Evolutionary conservation across 257 asterid genomes (phyloP).

Genomic region (Nicotiana obtusifolia): DNA sequence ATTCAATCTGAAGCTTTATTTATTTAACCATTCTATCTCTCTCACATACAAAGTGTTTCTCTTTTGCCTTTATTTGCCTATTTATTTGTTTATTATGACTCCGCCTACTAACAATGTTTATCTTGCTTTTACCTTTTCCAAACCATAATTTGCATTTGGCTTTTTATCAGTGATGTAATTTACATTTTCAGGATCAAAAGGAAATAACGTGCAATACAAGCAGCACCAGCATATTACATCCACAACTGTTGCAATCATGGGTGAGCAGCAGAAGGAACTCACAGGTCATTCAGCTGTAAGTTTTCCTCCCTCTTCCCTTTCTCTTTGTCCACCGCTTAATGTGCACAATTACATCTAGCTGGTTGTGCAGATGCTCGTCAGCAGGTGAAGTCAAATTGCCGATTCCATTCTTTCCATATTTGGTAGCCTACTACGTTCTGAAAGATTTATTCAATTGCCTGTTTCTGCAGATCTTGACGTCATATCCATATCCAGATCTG

Average conservation of each 20-base stretch:
- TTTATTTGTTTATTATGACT: not conserved
- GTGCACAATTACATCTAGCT: not conserved
- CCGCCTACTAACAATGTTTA: not conserved
- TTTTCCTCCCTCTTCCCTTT: not conserved
- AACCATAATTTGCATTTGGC: slow-evolving; percentile 9
- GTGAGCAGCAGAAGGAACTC: slow-evolving; percentile 50
- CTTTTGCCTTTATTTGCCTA: not conserved
- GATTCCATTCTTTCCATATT: not conserved
- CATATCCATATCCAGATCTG: slow-evolving; percentile 64
- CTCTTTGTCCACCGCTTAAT: not conserved
- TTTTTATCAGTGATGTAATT: slow-evolving; percentile 7
- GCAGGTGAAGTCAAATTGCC: not conserved
- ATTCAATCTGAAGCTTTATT: not conserved
- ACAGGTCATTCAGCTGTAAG: slow-evolving; percentile 79
- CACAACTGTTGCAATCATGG: slow-evolving; percentile 9
- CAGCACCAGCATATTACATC: slow-evolving; percentile 26
- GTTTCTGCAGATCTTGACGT: slow-evolving; percentile 54
- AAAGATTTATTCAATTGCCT: slow-evolving; percentile 1
- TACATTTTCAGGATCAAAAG: slow-evolving; percentile 43
- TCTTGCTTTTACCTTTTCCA: not conserved
- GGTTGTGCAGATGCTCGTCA: not conserved
- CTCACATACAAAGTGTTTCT: not conserved
- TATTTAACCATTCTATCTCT: not conserved
- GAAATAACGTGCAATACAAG: slow-evolving; percentile 35
- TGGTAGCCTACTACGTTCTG: not conserved